Conservation (phyloP, 768 basidiomycete genomes). For the Pleurotus citrinopileatus region DNA sequence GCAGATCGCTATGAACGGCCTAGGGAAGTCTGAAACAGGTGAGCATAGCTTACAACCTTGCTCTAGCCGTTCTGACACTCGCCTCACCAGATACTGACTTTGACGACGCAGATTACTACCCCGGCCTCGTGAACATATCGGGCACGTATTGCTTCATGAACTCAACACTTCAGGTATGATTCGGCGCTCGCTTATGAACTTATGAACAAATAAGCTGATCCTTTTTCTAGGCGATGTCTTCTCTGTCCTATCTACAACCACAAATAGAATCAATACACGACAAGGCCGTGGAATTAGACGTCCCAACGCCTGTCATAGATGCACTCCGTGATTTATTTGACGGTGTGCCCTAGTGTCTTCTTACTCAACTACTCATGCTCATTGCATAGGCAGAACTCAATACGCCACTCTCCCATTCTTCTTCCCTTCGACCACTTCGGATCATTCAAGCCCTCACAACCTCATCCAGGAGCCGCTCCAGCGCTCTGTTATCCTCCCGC, state of each 20-base stretch:
- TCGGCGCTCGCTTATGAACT: constrained; percentile 5
- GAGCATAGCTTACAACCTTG: not conserved
- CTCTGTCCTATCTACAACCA: constrained; percentile 76
- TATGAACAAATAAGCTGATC: constrained; percentile 11
- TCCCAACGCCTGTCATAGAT: constrained; percentile 86
- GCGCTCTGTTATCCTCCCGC: constrained; percentile 76
- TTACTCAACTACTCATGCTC: constrained; percentile 7
- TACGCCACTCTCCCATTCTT: constrained; percentile 51
- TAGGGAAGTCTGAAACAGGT: constrained; percentile 23
- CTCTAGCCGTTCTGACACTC: not conserved
- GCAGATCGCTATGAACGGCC: constrained; percentile 46
- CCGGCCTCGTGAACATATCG: constrained; percentile 92
- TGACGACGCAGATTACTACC: constrained; percentile 58
- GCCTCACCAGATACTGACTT: constrained; percentile 14
- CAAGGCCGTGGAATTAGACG: constrained; percentile 75
- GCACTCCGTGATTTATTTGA: constrained; percentile 68
- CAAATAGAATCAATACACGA: constrained; percentile 74
- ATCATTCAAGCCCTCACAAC: constrained; percentile 70
- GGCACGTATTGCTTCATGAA: constrained; percentile 99
- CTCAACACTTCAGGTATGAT: constrained; percentile 79
- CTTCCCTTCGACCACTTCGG: constrained; percentile 66
- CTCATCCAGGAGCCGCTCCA: constrained; percentile 47
- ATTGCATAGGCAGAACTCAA: constrained; percentile 51
- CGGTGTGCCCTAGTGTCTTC: constrained; percentile 38
- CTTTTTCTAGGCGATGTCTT: constrained; percentile 75